phyloP scores from a whole-genome alignment of 139 green algal species.

The Astrephomene gubernaculifera region DNA sequence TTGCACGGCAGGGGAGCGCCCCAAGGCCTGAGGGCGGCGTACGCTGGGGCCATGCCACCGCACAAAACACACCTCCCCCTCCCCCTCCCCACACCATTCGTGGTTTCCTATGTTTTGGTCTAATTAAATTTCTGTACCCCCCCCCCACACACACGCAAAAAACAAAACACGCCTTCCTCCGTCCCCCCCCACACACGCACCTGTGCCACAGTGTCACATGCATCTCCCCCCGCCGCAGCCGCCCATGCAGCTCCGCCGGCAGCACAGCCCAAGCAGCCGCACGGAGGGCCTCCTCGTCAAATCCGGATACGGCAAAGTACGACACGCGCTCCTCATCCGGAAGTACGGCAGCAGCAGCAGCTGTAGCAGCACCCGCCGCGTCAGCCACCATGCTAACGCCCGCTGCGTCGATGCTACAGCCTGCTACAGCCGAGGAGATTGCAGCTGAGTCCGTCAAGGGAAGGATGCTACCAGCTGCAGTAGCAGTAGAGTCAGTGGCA shows the following conservation, averaged over 20 bases:
- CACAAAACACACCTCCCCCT: no score
- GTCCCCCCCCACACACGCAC: no score
- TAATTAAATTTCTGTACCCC: no score
- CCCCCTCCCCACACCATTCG: no score
- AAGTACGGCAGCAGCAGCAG: no score
- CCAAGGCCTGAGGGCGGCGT: no score
- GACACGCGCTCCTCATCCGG: constrained; percentile 17
- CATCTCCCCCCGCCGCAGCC: constrained; percentile 11
- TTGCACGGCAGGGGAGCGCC: no score
- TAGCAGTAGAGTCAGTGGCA: not conserved
- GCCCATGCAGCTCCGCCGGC: constrained; percentile 19
- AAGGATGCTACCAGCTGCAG: not conserved
- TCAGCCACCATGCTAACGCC: not conserved
- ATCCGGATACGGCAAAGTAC: constrained; percentile 30
- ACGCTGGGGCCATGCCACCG: no score
- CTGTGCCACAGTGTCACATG: constrained; percentile 56
- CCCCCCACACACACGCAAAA: no score
- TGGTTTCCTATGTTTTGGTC: no score
- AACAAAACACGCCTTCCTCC: no score
- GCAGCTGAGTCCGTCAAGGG: not conserved
- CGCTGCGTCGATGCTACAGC: not conserved
- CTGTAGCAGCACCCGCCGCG: not conserved
- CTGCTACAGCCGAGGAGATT: not conserved
- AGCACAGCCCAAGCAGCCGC: constrained; percentile 24
- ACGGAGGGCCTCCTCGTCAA: constrained; percentile 39